Evolutionary conservation across 2,329 filamentous ascomycete genomes (phyloP).

Genomic region (Fusarium verrucosum): DNA sequence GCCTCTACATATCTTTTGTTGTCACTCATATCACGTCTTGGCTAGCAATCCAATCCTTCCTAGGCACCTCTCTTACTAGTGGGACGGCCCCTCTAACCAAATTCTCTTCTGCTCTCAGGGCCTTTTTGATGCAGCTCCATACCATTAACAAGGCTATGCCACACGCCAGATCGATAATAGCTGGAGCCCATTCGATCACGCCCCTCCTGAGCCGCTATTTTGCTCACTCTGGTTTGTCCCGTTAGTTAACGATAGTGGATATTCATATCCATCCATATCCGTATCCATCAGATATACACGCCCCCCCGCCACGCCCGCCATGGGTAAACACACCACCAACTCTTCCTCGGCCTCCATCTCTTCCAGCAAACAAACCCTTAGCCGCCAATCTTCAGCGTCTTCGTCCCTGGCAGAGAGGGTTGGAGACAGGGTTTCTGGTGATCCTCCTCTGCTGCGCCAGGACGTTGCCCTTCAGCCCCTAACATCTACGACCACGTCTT

Average conservation of each 20-base stretch:
- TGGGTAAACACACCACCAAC: slow-evolving; percentile 40
- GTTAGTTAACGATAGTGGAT: slow-evolving; percentile 4
- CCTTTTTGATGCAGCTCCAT: slow-evolving; percentile 17
- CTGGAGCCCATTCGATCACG: slow-evolving; percentile 21
- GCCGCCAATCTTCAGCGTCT: slow-evolving; percentile 37
- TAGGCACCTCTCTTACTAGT: background rate
- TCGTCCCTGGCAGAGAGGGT: slow-evolving; percentile 34
- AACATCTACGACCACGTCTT: slow-evolving; percentile 38
- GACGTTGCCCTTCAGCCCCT: slow-evolving; percentile 49
- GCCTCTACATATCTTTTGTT: background rate
- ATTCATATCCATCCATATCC: background rate
- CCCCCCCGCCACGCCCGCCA: slow-evolving; percentile 45
- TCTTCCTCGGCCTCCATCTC: slow-evolving; percentile 24
- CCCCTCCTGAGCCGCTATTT: slow-evolving; percentile 9
- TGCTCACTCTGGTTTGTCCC: slow-evolving; percentile 4
- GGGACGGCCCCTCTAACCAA: background rate
- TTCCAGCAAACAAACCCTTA: slow-evolving; percentile 36
- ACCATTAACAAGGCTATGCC: slow-evolving; percentile 11
- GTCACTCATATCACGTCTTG: background rate
- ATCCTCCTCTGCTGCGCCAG: slow-evolving; percentile 42
- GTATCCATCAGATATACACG: slow-evolving; percentile 6
- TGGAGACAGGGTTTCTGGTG: slow-evolving; percentile 41
- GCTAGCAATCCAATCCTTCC: background rate
- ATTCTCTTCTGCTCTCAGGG: background rate
- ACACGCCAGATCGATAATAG: slow-evolving; percentile 18